Evolutionary conservation across 1,139 yeast genomes (phyloP), one percentile per base, ranked within the genome.

Genomic region (Groenewaldozyma auringiensis): DNA sequence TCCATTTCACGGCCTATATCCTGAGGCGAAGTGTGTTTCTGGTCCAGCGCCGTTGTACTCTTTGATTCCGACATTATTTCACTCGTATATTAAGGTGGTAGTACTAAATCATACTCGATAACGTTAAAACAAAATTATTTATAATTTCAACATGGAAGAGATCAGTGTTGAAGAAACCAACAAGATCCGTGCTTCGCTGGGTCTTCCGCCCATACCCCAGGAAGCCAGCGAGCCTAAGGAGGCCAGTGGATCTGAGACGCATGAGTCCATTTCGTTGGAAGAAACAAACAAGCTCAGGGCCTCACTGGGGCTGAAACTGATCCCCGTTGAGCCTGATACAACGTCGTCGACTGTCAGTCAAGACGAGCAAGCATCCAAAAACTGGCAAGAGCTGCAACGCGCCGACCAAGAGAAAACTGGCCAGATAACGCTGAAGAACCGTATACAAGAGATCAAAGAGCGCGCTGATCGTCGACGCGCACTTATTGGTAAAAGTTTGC

Each of bases 221-320:
- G 49, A 37, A 4, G 34, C 20, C 11, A 42, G 40, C 18, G 29
- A 25, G 11, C 61, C 67, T 1, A 37, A 36, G 17, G 49, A 37
- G 3, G 34, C 20, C 11, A 42, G 40, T 18, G 29, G 11, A 25
- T 11, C 29, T 8, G 29, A 25, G 29, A 25, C 29, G 9, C 11
- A 35, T 4, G 40, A 41, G 9, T 31, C 37, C 20, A 50, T 61
- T 8, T 57, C 68, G 8, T 44, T 67, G 3, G 68, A 66, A 44
- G 69, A 67, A 37, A 67, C 71, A 2, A 67, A 67, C 50, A 45
- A 53, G 35, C 51, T 66, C 21, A 54, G 71, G n/a, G 53, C 50
- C 1, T 47, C 62, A 8, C 52, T 66, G 11, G 72, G 72, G 1
- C 55, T 67, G 35, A 58, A 59, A 38, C 67, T 66, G 16, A 64